Conservation (phyloP, 805 yeast species). For the Ogataea minuta region DNA sequence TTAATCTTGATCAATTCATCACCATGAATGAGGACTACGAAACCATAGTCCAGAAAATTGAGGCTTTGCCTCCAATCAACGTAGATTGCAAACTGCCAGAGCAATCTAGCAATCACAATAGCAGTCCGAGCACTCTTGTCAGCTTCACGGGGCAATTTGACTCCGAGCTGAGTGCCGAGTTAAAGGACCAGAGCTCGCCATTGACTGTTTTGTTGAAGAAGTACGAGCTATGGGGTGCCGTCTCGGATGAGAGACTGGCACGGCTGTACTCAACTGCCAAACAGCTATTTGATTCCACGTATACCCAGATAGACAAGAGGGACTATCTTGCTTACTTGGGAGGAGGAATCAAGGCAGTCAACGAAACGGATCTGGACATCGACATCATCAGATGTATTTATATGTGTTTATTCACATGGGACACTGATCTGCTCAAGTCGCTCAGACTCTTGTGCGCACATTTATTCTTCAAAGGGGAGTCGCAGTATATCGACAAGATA, state of each 20-base stretch:
- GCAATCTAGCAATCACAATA: not conserved
- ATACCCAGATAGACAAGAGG: constrained; percentile 20
- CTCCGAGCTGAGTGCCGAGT: not conserved
- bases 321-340: constrained; percentile 29
- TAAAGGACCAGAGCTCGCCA: constrained; percentile 6
- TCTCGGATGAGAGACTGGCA: constrained; percentile 9
- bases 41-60: not conserved
- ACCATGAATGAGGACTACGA: not conserved
- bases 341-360: constrained; percentile 22
- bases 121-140: constrained; percentile 6
- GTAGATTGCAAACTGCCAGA: not conserved
- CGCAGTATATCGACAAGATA: constrained; percentile 75
- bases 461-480: constrained; percentile 77
- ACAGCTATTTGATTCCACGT: constrained; percentile 34
- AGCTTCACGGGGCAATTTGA: not conserved
- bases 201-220: constrained; percentile 4
- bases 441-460: constrained; percentile 60
- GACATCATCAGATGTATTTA: constrained; percentile 40
- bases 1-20: not conserved
- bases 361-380: constrained; percentile 34
- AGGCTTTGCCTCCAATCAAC: not conserved
- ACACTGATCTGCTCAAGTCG: constrained; percentile 51
- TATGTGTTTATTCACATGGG: constrained; percentile 46
- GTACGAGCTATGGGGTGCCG: constrained; percentile 2
- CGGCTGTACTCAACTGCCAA: constrained; percentile 28